Evolutionary conservation across 768 basidiomycete genomes (phyloP), one percentile per base, ranked within the genome.

Genomic region (Wakefieldia striispora): DNA sequence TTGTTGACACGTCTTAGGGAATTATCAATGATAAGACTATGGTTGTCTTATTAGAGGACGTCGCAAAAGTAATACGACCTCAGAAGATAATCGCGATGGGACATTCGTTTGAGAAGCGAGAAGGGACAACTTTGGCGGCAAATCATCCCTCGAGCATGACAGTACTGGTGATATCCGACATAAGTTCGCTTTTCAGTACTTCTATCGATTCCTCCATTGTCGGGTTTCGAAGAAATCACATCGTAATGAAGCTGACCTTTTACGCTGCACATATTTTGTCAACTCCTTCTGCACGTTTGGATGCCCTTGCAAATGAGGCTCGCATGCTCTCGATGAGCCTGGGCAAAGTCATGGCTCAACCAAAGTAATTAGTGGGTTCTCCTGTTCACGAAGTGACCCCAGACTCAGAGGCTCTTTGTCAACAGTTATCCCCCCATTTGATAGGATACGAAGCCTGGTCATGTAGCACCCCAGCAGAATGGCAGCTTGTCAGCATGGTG

Each of bases 261-360:
- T 91, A 91, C 54, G 80, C 80, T 5, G 85, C 83, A 7, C 79
- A 84, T 56, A 62, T 83, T 7, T 50, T 79, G 19, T 72, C 78
- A 1, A 76, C 72, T n/a, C 78, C 84, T 1, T 57, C 71, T 36
- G 53, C 57, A 4, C 58, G 74, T 38, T 60, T 85, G 39, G 63
- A 61, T 41, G 59, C 61, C 9, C 62, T 83, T 31, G 66, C 75
- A 9, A 70, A 75, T 27, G 79, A 85, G 50, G 48, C 71, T 4
- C 14, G 48, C 23, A 64, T 66, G 31, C 59, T 59, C 14, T 66
- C 67, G 10, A 55, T 59, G 43, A 51, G 40, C 5, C 51, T 72
- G 19, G 63, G 62, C 47, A 55, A 13, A 41, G 26, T 39, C 40
- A 14, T 7, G 17, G 3, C 4, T 40, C 12, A 14, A 21, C 17